These are phyloP conservation scores for Dioscorea zingiberensis DNA, from an alignment of 106 monocot species.

Conservation along the genomic window DNA sequence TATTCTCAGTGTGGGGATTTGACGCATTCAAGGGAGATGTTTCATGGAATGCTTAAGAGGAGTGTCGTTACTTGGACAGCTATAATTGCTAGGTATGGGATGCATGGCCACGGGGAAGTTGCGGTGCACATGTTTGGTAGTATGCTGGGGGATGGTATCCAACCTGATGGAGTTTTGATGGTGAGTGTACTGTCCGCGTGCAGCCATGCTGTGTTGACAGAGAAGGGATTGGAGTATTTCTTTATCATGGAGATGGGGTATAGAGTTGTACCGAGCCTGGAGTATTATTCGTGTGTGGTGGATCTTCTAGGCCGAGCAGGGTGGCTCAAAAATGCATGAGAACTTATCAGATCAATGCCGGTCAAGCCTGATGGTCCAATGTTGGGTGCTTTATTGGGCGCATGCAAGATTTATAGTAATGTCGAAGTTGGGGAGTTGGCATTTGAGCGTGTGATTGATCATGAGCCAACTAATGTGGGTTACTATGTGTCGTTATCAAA, in stretches of 20 bases:
- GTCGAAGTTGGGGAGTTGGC: slow-evolving; percentile 47
- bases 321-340: slow-evolving; percentile 34
- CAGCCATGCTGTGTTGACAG: slow-evolving; percentile 61
- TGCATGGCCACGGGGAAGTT: slow-evolving; percentile 49
- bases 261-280: slow-evolving; percentile 25
- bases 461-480: slow-evolving; percentile 69
- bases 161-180: slow-evolving; percentile 55
- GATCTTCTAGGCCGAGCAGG: slow-evolving; percentile 81
- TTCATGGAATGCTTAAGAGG: slow-evolving; percentile 41
- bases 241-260: slow-evolving; percentile 27
- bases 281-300: slow-evolving; percentile 74
- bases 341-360: slow-evolving; percentile 51
- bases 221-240: slow-evolving; percentile 48
- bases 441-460: slow-evolving; percentile 35
- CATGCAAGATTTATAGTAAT: slow-evolving; percentile 75
- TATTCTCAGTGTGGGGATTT: slow-evolving; percentile 63
- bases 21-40: slow-evolving; percentile 29
- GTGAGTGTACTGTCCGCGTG: slow-evolving; percentile 71
- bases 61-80: slow-evolving; percentile 72
- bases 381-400: slow-evolving; percentile 73
- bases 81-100: slow-evolving; percentile 55
- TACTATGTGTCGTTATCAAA: slow-evolving; percentile 74
- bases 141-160: slow-evolving; percentile 36
- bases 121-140: slow-evolving; percentile 40
- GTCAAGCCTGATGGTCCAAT: slow-evolving; percentile 60